Base-by-base conservation (phyloP, 140 eudicot genomes). In the Senecio squalidus region DNA sequence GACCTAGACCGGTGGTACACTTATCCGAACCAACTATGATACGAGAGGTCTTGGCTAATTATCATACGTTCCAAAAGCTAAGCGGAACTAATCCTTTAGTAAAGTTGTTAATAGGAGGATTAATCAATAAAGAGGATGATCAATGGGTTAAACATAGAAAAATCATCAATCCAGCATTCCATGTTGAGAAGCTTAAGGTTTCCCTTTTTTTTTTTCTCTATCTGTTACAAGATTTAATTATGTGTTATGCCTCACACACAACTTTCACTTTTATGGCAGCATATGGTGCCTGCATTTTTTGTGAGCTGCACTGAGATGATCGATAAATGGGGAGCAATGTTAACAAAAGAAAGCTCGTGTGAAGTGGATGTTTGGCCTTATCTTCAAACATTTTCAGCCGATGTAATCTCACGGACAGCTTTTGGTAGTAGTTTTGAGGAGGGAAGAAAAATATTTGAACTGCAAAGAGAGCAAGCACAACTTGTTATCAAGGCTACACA, bases 161-260 rank as follows among this genome's bases (percentile, higher is more conserved):
- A 36, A 77, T 81, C 25, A 74, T 81, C 52, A 77, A 71, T 25
- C 88, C 88, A 20, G 84, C 88, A 22, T 81, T 81, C 28, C 81
- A 77, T 46, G 17, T 69, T 1, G 88, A 81, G 51, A 74, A 81
- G 60, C 44, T 77, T n/a, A 81, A 77, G 88, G 88, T 81, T 26
- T 9, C 25, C n/a, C 21, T 52, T 2, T n/a, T 27, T 4, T 2
- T 7, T 1, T 3, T 25, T 5, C 56, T 13, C 5, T 0, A 3
- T 50, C 1, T 16, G 0, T 9, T 5, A 7, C n/a, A 46, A 18
- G 28, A 46, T 20, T 14, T 46, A 46, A 8, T 2, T 38, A 44
- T 44, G 10, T 16, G 17, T 50, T 50, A 24, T 16, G 7, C 14
- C 6, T 44, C 3, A 3, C 20, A 7, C 4, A 47, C 22, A n/a